phyloP scores from a whole-genome alignment of 495 filamentous ascomycete genomes.

The Xylaria nigripes region DNA sequence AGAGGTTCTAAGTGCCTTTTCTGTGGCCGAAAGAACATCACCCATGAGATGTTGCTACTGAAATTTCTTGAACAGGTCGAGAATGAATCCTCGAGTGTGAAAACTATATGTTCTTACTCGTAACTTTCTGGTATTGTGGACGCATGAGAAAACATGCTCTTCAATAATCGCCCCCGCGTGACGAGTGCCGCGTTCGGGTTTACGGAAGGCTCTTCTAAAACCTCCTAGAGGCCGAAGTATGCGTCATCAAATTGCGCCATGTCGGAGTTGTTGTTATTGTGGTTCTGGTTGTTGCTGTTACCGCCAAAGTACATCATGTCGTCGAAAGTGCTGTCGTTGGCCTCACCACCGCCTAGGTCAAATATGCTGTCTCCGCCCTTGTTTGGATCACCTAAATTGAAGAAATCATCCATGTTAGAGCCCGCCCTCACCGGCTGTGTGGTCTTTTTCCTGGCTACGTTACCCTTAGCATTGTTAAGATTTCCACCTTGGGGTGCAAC shows the following conservation, averaged over 20 bases:
- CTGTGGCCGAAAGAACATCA: no score
- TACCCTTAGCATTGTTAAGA: conserved; percentile 11
- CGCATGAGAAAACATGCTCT: not conserved
- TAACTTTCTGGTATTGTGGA: not conserved
- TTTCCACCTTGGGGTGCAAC: conserved; percentile 18
- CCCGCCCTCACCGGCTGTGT: conserved; percentile 22
- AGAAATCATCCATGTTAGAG: conserved; percentile 30
- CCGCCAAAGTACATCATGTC: conserved; percentile 32
- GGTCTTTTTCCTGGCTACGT: conserved; percentile 4
- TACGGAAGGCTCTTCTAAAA: not conserved
- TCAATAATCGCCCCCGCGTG: not conserved
- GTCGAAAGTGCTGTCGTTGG: conserved; percentile 35
- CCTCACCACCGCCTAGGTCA: conserved; percentile 28
- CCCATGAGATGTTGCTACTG: no score
- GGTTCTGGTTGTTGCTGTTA: conserved; percentile 1
- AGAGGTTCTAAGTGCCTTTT: no score
- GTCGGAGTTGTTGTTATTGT: conserved; percentile 19
- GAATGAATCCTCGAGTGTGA: no score
- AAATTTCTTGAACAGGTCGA: no score
- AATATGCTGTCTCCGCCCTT: conserved; percentile 28
- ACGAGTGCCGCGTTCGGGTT: not conserved
- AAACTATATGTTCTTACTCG: no score
- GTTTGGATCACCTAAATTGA: conserved; percentile 25
- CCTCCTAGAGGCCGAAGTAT: conserved; percentile 16
- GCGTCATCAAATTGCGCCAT: conserved; percentile 32